Percentiles rank a stretch among this genome's conserved stretches.
These are phyloP conservation scores for Lachancea sp. DNA, from an alignment of 805 yeast genomes.

Conservation along the genomic window DNA sequence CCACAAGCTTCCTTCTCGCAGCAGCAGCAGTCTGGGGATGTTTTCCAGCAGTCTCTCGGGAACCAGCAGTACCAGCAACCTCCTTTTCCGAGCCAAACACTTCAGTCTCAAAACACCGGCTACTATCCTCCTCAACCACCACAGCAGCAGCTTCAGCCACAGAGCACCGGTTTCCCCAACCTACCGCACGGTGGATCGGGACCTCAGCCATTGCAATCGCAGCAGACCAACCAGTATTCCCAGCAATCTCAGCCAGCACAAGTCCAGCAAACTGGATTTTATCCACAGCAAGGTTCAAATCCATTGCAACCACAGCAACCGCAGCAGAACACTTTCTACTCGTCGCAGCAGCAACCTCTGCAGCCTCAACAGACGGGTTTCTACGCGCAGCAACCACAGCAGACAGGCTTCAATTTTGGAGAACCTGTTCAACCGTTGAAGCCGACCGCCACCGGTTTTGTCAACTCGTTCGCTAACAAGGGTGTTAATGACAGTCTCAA, in stretches of 20 bases:
- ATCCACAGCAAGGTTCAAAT: background rate
- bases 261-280: background rate
- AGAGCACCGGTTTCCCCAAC: constrained; percentile 7
- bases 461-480: constrained; percentile 35
- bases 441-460: constrained; percentile 45
- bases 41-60: constrained; percentile 9
- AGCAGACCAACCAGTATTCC: background rate
- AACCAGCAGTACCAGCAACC: constrained; percentile 15
- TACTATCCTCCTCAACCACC: constrained; percentile 9
- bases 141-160: constrained; percentile 17
- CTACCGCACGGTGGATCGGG: background rate
- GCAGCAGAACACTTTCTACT: constrained; percentile 31
- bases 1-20: background rate
- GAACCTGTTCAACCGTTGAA: constrained; percentile 29
- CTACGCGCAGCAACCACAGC: constrained; percentile 28
- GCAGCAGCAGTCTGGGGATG: constrained; percentile 26
- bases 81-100: background rate
- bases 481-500: constrained; percentile 52
- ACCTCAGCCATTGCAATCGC: too few relatives aligned
- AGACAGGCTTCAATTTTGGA: constrained; percentile 40
- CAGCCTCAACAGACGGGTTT: constrained; percentile 30
- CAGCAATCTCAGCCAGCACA: constrained; percentile 12
- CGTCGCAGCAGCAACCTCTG: constrained; percentile 15
- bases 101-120: constrained; percentile 15
- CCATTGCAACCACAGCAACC: constrained; percentile 14